phyloP scores from a whole-genome alignment of 164 flowering plant genomes.

The Macadamia integrifolia region DNA sequence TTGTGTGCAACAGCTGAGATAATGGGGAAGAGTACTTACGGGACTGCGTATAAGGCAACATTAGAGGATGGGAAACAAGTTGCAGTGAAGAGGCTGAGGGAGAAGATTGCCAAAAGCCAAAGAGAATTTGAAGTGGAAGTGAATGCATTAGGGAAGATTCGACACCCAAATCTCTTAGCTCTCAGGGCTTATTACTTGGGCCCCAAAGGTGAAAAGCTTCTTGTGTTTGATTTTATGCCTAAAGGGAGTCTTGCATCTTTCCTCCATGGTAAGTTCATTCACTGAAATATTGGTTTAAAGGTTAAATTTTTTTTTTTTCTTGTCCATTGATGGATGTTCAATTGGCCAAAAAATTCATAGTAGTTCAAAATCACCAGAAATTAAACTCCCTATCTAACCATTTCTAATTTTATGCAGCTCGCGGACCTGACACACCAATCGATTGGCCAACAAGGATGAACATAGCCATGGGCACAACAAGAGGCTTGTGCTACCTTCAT shows the following conservation, averaged over 20 bases:
- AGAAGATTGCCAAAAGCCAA: conserved; percentile 76
- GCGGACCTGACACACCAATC: conserved; percentile 70
- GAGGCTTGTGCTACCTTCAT: conserved; percentile 73
- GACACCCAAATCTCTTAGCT: conserved; percentile 74
- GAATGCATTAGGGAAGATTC: conserved; percentile 64
- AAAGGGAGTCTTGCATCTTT: conserved; percentile 88
- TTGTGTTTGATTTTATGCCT: conserved; percentile 88
- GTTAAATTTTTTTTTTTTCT: neutral
- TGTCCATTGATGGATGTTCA: too few relatives aligned
- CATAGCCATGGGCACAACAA: conserved; percentile 58
- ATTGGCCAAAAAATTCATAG: too few relatives aligned
- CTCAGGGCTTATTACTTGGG: conserved; percentile 93
- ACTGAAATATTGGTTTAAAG: neutral
- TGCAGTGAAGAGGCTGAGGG: conserved; percentile 90
- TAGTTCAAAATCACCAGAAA: too few relatives aligned
- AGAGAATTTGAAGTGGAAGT: conserved; percentile 82
- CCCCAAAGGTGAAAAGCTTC: conserved; percentile 96
- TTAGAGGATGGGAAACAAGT: conserved; percentile 84
- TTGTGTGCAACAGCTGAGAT: conserved; percentile 95
- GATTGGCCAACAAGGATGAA: conserved; percentile 85
- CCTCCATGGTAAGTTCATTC: conserved; percentile 76
- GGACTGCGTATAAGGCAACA: conserved; percentile 91
- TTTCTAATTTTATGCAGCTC: conserved; percentile 42
- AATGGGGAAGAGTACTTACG: conserved; percentile 92
- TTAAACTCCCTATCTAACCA: too few relatives aligned